Evolutionary conservation across 805 yeast genomes (phyloP), one percentile per base, ranked within the genome.

Genomic region (Sungouiozyma intestinalis): DNA sequence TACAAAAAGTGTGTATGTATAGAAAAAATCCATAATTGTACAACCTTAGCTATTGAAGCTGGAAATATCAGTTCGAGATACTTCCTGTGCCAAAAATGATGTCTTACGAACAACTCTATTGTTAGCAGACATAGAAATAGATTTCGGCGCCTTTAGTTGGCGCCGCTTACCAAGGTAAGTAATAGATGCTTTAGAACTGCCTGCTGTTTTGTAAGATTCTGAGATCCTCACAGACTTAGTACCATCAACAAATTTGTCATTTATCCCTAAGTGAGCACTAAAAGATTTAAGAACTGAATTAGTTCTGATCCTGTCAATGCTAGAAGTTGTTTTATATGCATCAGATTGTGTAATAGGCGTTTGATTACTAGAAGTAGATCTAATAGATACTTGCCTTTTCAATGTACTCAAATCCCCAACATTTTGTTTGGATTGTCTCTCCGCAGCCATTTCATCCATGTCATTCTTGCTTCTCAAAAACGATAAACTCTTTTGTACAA

Each of bases 141-240:
- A 40, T 39, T 51, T 49, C 3, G 60, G 63, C 2, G 63, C 58
- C 17, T 48, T 54, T 2, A 61, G 48, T 40, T 55, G 56, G 45
- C 62, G 58, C 21, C 59, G 56, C 36, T 58, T 59, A 9, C 79
- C 73, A 53, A 75, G 55, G 42, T 72, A 72, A 37, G 80, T 72
- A 47, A 82, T 72, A 7, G 82, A 74, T 1, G 82, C 75, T 46
- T 68, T 73, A 3, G 74, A 63, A 6, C 80, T 74, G 1, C 76
- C 67, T 1, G 76, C 79, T 9, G 71, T 68, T 54, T 69, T 77
- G 51, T 75, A 74, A 21, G 72, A 68, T 29, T 72, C 73, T 36
- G 76, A 68, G 4, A 76, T 59, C 1, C 74, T 75, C 16, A 79
- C 82, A 4, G 63, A 53, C 33, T 62, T 65, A 18, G 62, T 66